Base-by-base conservation (phyloP, 2,329 filamentous ascomycete genomes). In the Diaporthe vaccinii region DNA sequence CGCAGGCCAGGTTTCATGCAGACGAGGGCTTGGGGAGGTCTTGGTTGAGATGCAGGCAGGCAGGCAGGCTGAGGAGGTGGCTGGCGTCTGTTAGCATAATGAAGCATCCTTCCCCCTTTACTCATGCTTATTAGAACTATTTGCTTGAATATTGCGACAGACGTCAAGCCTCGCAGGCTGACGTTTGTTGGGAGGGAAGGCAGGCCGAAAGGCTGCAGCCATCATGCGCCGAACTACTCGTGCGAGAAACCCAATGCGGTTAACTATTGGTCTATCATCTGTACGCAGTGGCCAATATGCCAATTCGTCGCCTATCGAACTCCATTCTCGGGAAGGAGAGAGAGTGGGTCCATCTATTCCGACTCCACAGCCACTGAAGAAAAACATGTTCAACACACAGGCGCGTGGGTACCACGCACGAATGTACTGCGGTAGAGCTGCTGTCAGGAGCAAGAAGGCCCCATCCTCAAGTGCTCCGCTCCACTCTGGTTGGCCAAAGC, bases 1-100 rank as follows among this genome's bases (percentile, higher is more conserved):
- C 31, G 70, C 71, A 62, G 53, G 71, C 59, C 49, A 55, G 5
- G 65, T 55, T 39, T 55, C 46, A 55, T 65, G 58, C 49, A 73
- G 51, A 65, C 34, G 58, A 34, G 25, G 67, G 46, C 22, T 22
- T 25, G 17, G 28, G 46, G 20, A 25, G 51, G 70, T n/a, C 57
- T 55, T 46, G 25, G 41, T 22, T 46, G 61, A 65, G 41, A 39
- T 39, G 17, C 17, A 49, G 44, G 20, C 17, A n/a, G 49, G 61
- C 61, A 49, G 28, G 41, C 49, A 22, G 28, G 46, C 7, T 8
- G 46, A 61, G 65, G 49, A 46, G 46, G 49, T 55, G 65, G 65
- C 65, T 69, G 65, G 65, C 28, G 46, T 20, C 17, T 41, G 34
- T 55, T 4, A 49, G 65, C 65, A 69, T 55, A 34, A 69, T 4